These are phyloP conservation scores for Anthoceros angustus DNA, from an alignment of 225 moss, liverwort and hornwort species.

Conservation along the genomic window DNA sequence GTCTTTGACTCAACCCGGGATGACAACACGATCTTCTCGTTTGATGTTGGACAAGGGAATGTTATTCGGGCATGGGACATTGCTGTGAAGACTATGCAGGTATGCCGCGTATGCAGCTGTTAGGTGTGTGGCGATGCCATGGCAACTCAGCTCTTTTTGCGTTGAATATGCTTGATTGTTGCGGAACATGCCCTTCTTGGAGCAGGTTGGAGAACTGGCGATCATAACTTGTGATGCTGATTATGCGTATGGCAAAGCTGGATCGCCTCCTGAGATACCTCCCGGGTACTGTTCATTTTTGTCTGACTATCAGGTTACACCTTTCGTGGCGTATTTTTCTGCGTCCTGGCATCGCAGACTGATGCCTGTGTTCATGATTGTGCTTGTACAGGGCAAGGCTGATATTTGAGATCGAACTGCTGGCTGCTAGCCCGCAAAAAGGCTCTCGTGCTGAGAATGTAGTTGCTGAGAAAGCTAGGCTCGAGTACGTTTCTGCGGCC, in stretches of 20 bases:
- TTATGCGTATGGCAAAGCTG: slow-evolving; percentile 69
- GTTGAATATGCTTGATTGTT: background rate
- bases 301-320: background rate
- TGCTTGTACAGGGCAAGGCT: slow-evolving; percentile 29
- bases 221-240: slow-evolving; percentile 50
- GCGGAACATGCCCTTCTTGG: background rate
- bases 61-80: slow-evolving; percentile 92
- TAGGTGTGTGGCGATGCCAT: background rate
- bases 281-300: slow-evolving; percentile 15
- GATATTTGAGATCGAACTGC: slow-evolving; percentile 67
- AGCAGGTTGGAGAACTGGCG: slow-evolving; percentile 59
- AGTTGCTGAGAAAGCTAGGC: slow-evolving; percentile 73
- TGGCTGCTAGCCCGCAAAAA: slow-evolving; percentile 65
- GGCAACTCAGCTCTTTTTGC: background rate
- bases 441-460: slow-evolving; percentile 69
- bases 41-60: slow-evolving; percentile 61
- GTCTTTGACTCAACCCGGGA: slow-evolving; percentile 76
- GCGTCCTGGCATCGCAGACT: background rate
- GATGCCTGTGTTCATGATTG: background rate
- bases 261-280: slow-evolving; percentile 68
- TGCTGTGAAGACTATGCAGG: slow-evolving; percentile 82
- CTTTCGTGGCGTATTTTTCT: background rate
- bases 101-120: background rate
- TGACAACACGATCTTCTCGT: slow-evolving; percentile 76
- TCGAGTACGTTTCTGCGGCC: slow-evolving; percentile 36